Evolutionary conservation across 2,329 filamentous ascomycete genomes (phyloP).

Genomic region (Xylariomycetidae sp.): DNA sequence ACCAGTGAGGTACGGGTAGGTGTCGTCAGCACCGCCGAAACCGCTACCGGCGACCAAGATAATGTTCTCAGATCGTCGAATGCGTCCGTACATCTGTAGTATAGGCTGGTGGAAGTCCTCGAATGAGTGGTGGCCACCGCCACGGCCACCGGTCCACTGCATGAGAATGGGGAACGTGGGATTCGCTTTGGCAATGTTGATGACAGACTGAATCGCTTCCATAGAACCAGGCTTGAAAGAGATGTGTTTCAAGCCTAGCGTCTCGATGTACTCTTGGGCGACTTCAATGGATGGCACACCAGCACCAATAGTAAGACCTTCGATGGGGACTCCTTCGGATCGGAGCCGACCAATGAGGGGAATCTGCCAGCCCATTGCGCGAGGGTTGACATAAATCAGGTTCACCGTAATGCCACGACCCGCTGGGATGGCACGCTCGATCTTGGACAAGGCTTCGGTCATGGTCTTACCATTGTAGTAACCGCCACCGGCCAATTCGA

Average conservation of each 20-base stretch:
- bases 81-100: conserved; percentile 83
- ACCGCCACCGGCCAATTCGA: conserved; percentile 83
- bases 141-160: conserved; percentile 92
- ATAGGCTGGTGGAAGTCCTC: conserved; percentile 95
- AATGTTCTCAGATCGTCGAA: conserved; percentile 79
- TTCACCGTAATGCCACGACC: conserved; percentile 87
- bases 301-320: conserved; percentile 86
- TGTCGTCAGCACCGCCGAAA: conserved; percentile 84
- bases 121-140: conserved; percentile 89
- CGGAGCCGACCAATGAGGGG: conserved; percentile 74
- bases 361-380: conserved; percentile 89
- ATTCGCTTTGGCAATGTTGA: conserved; percentile 93
- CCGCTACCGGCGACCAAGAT: conserved; percentile 86
- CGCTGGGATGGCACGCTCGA: conserved; percentile 75
- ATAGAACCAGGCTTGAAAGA: conserved; percentile 88
- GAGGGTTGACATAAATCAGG: conserved; percentile 84
- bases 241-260: conserved; percentile 87
- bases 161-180: conserved; percentile 87
- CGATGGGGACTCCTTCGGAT: conserved; percentile 81
- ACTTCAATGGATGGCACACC: conserved; percentile 92
- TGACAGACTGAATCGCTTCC: conserved; percentile 80
- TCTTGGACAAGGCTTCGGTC: conserved; percentile 76
- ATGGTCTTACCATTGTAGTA: conserved; percentile 80
- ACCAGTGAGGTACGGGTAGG: conserved; percentile 87
- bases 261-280: conserved; percentile 89